Base-by-base conservation (phyloP, 495 filamentous ascomycete genomes). In the Xylaria nigripes region DNA sequence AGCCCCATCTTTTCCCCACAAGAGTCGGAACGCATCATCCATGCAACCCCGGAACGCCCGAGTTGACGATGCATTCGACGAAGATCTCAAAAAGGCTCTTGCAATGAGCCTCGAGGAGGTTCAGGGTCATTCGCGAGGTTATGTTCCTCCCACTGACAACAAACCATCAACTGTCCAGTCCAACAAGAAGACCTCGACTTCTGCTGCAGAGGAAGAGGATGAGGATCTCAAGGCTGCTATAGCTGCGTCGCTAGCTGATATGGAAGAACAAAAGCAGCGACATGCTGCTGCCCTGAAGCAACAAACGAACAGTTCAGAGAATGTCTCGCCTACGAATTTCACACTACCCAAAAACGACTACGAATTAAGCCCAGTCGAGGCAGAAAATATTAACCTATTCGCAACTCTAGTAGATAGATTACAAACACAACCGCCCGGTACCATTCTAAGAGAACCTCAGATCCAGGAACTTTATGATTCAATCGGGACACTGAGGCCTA, bases 391-490 rank as follows among this genome's bases (percentile, higher is more conserved):
- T 59, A 95, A 94, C 64, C 80, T 98, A 5, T 98, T 98, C 62
- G 80, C 93, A 3, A 96, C 93, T 1, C 74, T 98, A 27, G 94
- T 97, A 13, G 93, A 98, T 64, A 84, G 93, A 40, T 72, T 98
- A 27, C 93, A 97, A 65, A 92, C 91, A 52, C 93, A 98, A 60
- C 89, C 93, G 8, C 90, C 92, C 0, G 93, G 93, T 0, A 97
- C 93, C 1, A 96, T 98, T 46, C 70, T 98, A 24, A 77, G 93
- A 51, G 94, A 98, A 61, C 93, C 93, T 6, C 92, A 96, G 62
- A 98, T 98, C 40, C 93, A 98, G 66, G 93, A 98, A 70, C 75
- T 98, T 7, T 98, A 98, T 65, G 94, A 97, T 56, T 93, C 90
- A 64, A 96, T 98, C 60, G 91, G 94, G 12, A 72, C 87, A 3